phyloP scores from a whole-genome alignment of 1,284 basidiomycete genomes.

The Wallemia mellicola region DNA sequence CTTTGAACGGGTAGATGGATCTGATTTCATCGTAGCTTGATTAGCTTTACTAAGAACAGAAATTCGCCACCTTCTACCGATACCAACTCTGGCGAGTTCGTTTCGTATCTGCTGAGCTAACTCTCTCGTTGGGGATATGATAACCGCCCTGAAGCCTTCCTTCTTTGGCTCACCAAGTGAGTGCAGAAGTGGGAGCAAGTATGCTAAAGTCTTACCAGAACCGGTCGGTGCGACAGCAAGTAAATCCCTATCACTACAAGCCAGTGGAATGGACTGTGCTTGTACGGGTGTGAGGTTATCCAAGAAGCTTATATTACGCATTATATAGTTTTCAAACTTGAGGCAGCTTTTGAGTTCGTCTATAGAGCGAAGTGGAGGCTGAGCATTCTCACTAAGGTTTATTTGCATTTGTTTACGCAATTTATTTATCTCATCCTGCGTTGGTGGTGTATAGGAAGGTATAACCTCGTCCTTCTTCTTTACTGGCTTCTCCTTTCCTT shows the following conservation, averaged over 20 bases:
- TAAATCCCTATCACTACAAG: conserved; percentile 35
- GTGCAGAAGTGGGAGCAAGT: conserved; percentile 36
- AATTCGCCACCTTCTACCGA: conserved; percentile 53
- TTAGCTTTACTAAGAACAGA: conserved; percentile 62
- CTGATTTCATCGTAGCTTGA: conserved; percentile 36
- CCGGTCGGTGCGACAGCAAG: conserved; percentile 54
- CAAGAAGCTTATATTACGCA: conserved; percentile 19
- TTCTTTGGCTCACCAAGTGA: neutral
- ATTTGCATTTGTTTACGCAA: neutral
- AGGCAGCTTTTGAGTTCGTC: neutral
- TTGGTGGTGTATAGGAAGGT: neutral
- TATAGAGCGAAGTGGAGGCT: neutral
- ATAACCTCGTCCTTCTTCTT: neutral
- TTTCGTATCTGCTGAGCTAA: conserved; percentile 87
- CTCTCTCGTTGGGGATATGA: conserved; percentile 79
- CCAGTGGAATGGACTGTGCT: conserved; percentile 28
- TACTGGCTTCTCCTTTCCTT: neutral
- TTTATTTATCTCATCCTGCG: neutral
- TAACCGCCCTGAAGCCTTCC: conserved; percentile 38
- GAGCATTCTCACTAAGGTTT: neutral
- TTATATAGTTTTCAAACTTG: neutral
- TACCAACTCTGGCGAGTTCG: conserved; percentile 54
- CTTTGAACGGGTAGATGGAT: conserved; percentile 16
- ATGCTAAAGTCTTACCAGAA: conserved; percentile 55
- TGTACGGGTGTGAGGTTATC: conserved; percentile 63